phyloP scores from a whole-genome alignment of 2,329 filamentous ascomycete species.

The Penicillium hesseltinei region DNA sequence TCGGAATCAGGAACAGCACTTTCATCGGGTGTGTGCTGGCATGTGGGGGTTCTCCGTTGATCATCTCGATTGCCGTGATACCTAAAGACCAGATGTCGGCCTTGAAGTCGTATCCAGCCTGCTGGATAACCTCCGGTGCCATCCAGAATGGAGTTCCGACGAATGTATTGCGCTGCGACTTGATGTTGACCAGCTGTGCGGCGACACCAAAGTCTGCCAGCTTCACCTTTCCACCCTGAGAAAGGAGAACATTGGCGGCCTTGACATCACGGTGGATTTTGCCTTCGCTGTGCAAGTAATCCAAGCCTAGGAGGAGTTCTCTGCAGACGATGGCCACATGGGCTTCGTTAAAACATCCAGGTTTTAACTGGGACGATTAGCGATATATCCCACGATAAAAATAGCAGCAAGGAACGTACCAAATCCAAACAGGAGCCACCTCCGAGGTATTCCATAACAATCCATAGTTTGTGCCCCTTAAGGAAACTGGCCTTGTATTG shows the following conservation, averaged over 20 bases:
- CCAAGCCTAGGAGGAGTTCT: constrained; percentile 82
- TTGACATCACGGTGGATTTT: constrained; percentile 98
- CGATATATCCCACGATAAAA: not conserved
- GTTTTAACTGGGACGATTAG: constrained; percentile 67
- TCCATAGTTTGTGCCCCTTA: constrained; percentile 96
- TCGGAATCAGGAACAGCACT: constrained; percentile 86
- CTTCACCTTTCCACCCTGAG: constrained; percentile 86
- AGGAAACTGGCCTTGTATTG: constrained; percentile 96
- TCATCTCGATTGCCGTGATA: constrained; percentile 87
- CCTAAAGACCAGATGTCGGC: constrained; percentile 92
- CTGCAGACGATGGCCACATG: constrained; percentile 94
- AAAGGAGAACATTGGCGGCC: constrained; percentile 93
- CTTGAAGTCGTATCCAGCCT: constrained; percentile 80
- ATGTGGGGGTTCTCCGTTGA: constrained; percentile 83
- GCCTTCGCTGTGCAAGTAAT: constrained; percentile 89
- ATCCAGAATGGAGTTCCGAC: constrained; percentile 98
- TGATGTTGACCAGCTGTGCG: constrained; percentile 94
- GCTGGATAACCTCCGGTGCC: constrained; percentile 91
- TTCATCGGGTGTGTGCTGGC: constrained; percentile 89
- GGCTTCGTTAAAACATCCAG: constrained; percentile 79
- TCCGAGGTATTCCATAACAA: constrained; percentile 97
- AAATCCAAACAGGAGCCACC: constrained; percentile 93
- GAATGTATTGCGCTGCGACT: constrained; percentile 95
- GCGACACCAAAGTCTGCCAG: constrained; percentile 96
- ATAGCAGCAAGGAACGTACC: constrained; percentile 51